phyloP scores from a whole-genome alignment of 2,329 filamentous ascomycete genomes.

The Trichoderma sp. region DNA sequence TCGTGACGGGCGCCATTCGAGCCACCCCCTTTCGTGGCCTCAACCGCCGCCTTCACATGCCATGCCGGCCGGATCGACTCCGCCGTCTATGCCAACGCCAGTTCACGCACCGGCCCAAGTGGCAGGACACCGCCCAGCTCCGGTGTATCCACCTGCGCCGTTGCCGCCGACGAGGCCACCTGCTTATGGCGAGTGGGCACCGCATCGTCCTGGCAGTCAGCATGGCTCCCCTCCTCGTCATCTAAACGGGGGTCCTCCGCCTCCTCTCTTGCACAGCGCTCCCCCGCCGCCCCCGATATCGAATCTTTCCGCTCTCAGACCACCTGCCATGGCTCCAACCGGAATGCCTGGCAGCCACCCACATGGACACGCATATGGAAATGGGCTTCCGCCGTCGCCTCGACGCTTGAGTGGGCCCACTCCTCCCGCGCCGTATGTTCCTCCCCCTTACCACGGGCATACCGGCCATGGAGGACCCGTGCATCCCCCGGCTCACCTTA shows the following conservation, averaged over 20 bases:
- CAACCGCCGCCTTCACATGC: constrained; percentile 28
- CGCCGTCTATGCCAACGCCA: constrained; percentile 22
- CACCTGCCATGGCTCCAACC: constrained; percentile 46
- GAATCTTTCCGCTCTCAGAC: constrained; percentile 50
- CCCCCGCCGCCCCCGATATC: constrained; percentile 31
- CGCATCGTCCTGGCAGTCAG: constrained; percentile 47
- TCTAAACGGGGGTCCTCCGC: constrained; percentile 50
- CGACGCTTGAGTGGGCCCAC: constrained; percentile 47
- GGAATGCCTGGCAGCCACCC: constrained; percentile 43
- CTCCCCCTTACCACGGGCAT: constrained; percentile 37
- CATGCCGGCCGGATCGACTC: constrained; percentile 23
- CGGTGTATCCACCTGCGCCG: constrained; percentile 31
- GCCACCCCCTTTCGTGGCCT: constrained; percentile 30
- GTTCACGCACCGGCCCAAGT: constrained; percentile 29
- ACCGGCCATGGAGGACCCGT: constrained; percentile 22
- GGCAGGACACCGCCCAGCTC: constrained; percentile 32
- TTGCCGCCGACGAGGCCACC: constrained; percentile 29
- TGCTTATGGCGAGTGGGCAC: constrained; percentile 49
- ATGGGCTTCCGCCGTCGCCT: constrained; percentile 52
- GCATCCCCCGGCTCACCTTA: constrained; percentile 34
- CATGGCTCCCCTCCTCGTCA: constrained; percentile 51
- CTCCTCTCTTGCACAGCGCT: constrained; percentile 36
- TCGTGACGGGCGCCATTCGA: constrained; percentile 28
- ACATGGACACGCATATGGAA: constrained; percentile 40
- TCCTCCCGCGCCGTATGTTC: constrained; percentile 44